These are phyloP conservation scores for Corinectria fuckeliana DNA, from an alignment of 2,329 filamentous ascomycete genomes.

Conservation along the genomic window DNA sequence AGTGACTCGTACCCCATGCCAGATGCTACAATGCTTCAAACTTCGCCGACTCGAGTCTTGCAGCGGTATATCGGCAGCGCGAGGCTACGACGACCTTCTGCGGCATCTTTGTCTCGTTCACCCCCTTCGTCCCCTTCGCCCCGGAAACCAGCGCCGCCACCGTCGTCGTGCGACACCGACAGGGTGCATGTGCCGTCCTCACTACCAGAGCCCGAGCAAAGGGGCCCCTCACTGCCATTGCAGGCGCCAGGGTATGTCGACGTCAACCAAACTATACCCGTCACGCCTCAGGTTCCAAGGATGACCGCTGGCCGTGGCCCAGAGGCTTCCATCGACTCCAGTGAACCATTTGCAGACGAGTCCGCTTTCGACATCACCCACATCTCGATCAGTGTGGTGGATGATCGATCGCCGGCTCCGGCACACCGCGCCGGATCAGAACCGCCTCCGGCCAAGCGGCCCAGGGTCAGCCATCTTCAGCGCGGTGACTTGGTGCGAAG, in stretches of 20 bases:
- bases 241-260: conserved; percentile 1
- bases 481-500: conserved; percentile 36
- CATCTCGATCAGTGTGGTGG: conserved; percentile 41
- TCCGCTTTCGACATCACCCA: conserved; percentile 40
- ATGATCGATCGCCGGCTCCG: conserved; percentile 19
- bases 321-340: conserved; percentile 9
- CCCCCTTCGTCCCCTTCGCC: conserved; percentile 16
- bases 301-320: background rate
- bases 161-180: background rate
- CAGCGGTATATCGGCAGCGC: conserved; percentile 53
- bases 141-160: conserved; percentile 1
- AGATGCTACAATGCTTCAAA: conserved; percentile 34
- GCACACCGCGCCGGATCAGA: conserved; percentile 40
- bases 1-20: conserved; percentile 60
- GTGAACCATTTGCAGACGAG: conserved; percentile 17
- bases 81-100: conserved; percentile 32
- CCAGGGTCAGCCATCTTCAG: conserved; percentile 22
- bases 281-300: conserved; percentile 28
- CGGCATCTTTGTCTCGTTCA: conserved; percentile 28
- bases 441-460: conserved; percentile 40
- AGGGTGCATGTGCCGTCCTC: conserved; percentile 36
- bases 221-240: conserved; percentile 9
- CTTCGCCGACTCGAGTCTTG: conserved; percentile 58
- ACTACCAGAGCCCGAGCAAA: conserved; percentile 23
- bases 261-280: conserved; percentile 32